Base-by-base conservation (phyloP, 2,329 filamentous ascomycete genomes). In the Stemphylium lycopersici region DNA sequence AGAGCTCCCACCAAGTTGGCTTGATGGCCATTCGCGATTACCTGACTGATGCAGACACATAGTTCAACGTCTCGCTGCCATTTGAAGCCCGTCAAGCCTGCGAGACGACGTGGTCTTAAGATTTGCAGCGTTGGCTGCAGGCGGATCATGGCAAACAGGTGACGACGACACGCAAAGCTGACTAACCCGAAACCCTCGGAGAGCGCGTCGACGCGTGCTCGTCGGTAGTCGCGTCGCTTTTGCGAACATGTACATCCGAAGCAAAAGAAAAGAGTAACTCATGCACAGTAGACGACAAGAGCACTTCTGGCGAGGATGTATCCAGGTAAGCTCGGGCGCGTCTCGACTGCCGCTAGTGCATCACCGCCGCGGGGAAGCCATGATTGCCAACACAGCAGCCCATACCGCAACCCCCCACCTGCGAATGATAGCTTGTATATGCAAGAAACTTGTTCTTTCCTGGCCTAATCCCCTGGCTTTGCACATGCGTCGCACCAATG, bases 401-500 rank as follows among this genome's bases (percentile, higher is more conserved):
- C 13, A 56, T 46, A 52, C 32, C 45, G 52, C 52, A 51, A 55
- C 47, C 48, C 24, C 24, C 31, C 39, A 13, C 29, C 44, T 20
- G 29, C 56, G 56, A 58, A 58, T 58, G 31, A 36, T 22, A 56
- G 15, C 15, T 29, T 16, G 22, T 31, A 49, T 36, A 51, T 33
- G 22, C 36, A 34, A 40, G 39, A 44, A 54, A 51, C 49, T 48
- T 55, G 46, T 42, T 50, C 37, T 37, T 38, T 48, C 31, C 38
- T 37, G 37, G 55, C 45, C 24, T 42, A 34, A 42, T 31, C 29
- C 18, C 32, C 37, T 39, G 38, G 13, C 26, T 42, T 46, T 53
- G 53, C 43, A 53, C 34, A 43, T 46, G 57, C 61, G 67, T 61
- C 66, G 63, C 66, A 65, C 62, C 61, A 67, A 63, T 60, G 56